Evolutionary conservation across 208 protist genomes (phyloP), one percentile per base, ranked within the genome.

Genomic region (Borovskyia barvae): DNA sequence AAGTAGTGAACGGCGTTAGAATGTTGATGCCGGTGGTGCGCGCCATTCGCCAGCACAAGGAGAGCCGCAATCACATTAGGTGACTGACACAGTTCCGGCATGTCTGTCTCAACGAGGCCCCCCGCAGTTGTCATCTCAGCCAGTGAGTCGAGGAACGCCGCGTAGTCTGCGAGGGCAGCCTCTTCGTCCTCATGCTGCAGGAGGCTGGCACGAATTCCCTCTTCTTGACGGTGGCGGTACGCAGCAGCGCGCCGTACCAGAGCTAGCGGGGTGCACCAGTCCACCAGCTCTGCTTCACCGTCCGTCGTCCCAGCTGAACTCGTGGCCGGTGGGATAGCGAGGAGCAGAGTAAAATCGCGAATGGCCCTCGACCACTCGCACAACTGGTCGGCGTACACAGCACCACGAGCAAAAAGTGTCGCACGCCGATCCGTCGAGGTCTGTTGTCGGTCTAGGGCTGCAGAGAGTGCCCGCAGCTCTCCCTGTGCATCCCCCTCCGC

Each of bases 1-100:
- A 94, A 94, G 60, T 84, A 92, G 49, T 35, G 35, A 22, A 83
- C 72, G 15, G 88, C 81, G 57, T 72, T 65, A 14, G 35, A 37
- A 58, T 82, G 87, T 15, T 84, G 59, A 20, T 68, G 66, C 30
- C 74, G 65, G 12, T 60, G 54, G 66, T 87, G 90, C 26, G 84
- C 85, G n/a, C 87, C 87, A 51, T 80, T 86, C 14, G 87, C 87
- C 25, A 94, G 71, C 28, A 83, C 79, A 15, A 94, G 62, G 66
- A 94, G 79, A 2, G 88, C 85, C n/a, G 85, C 76, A 9, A 81
- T 86, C 63, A 92, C 74, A 28, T 62, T 60, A 33, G 62, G 49
- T 2, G 82, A 68, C 30, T 67, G 60, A 45, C 75, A 89, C 30
- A 82, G 60, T 25, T 50, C 54, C 6, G 66, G 54, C 15, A 61